phyloP scores from a whole-genome alignment of 805 yeast species.

The Starmerella sirachaensis region DNA sequence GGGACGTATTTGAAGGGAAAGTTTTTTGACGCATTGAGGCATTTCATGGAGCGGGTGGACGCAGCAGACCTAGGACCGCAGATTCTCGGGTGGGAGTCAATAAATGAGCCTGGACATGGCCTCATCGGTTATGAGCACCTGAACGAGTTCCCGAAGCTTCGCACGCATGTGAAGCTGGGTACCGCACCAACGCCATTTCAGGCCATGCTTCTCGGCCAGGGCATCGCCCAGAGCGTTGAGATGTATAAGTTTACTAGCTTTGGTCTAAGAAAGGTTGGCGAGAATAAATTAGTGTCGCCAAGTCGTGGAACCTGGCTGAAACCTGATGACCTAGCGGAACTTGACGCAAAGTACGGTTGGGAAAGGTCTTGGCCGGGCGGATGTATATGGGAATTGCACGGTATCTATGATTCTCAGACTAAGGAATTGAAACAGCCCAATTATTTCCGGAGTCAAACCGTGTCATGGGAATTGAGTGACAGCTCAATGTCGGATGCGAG shows the following conservation, averaged over 20 bases:
- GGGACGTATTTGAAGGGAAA: slow-evolving; percentile 63
- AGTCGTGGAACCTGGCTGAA: slow-evolving; percentile 55
- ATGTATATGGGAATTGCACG: slow-evolving; percentile 73
- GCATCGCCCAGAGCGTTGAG: slow-evolving; percentile 56
- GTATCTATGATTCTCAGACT: slow-evolving; percentile 53
- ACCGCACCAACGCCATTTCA: slow-evolving; percentile 76
- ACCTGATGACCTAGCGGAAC: slow-evolving; percentile 31
- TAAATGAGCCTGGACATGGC: slow-evolving; percentile 80
- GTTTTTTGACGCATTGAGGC: slow-evolving; percentile 42
- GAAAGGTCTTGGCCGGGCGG: slow-evolving; percentile 65
- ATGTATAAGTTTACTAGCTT: slow-evolving; percentile 55
- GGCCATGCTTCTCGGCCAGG: slow-evolving; percentile 66
- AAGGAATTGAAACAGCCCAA: slow-evolving; percentile 32
- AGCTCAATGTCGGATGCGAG: no score
- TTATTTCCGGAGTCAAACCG: slow-evolving; percentile 34
- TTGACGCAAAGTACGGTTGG: slow-evolving; percentile 63
- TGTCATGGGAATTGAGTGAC: no score
- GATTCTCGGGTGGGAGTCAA: slow-evolving; percentile 63
- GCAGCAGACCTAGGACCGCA: slow-evolving; percentile 28
- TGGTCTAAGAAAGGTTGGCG: slow-evolving; percentile 58
- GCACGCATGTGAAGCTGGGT: slow-evolving; percentile 50
- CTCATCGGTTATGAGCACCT: slow-evolving; percentile 53
- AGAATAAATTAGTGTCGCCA: slow-evolving; percentile 49
- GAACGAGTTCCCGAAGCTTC: slow-evolving; percentile 19
- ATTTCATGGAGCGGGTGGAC: slow-evolving; percentile 36